Evolutionary conservation across 2,329 filamentous ascomycete genomes (phyloP), one percentile per base, ranked within the genome.

Genomic region (Neofusicoccum cordaticola): DNA sequence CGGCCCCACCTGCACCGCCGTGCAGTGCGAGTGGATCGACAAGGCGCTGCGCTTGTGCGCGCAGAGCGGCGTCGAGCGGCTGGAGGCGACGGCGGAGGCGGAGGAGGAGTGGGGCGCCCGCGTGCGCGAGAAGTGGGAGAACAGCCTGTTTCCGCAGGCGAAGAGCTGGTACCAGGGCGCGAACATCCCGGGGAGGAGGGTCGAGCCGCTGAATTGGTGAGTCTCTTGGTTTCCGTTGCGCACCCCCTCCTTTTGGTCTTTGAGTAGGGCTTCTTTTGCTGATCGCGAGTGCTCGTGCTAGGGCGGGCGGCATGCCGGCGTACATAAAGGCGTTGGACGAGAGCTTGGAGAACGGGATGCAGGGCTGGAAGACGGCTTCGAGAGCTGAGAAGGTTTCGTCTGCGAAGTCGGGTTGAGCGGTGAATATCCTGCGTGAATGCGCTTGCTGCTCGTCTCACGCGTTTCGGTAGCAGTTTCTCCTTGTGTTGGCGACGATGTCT

Each of bases 11-110:
- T 81, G 79, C 66, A 73, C 80, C 22, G 79, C 82, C 66, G 72
- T 75, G 4, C 80, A 82, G 68, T 77, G 75, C 13, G 78, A 82
- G 53, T 82, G 77, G 72, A 79, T 82, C 41, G 76, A 80, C 37
- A 77, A 80, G 57, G 73, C 75, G 9, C 77, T 82, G 66, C 73
- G 74, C 52, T 76, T 75, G 69, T 66, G 76, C 8, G 70, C 73
- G 48, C 71, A 75, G 9, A 71, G 80, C 51, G 73, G 74, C 4
- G 77, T 78, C 58, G 73, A 73, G 48, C 74, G 74, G 51, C 75
- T 80, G 53, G 78, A 81, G 53, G 70, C 79, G 1, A 79, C 22
- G 2, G 22, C 22, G 2, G 22, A 22, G 22, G 22, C 22, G 22
- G 22, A 22, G 22, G 22, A 22, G 22, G 22, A 22, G 22, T 22